A percentile compares a stretch with the other conserved stretches of the same genome.
Evolutionary conservation across 1,139 yeast species (phyloP).

Genomic region (Tardiomyces depauwii): DNA sequence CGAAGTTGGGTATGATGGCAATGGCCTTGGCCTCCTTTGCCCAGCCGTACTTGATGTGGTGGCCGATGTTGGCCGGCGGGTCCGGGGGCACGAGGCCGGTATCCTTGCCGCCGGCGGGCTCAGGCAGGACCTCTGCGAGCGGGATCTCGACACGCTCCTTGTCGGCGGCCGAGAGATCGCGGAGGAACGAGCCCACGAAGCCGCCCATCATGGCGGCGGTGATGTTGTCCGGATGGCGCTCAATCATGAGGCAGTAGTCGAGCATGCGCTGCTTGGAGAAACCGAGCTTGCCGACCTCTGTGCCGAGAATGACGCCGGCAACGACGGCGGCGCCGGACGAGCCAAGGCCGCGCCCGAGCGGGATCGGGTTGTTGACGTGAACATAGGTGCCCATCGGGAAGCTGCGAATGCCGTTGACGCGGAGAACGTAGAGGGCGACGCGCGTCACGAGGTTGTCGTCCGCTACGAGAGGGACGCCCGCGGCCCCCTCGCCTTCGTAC

Average conservation of each 20-base stretch:
- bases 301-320: conserved; percentile 90
- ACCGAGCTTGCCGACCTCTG: conserved; percentile 64
- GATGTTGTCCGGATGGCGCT: conserved; percentile 95
- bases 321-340: conserved; percentile 99
- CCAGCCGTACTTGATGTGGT: conserved; percentile 81
- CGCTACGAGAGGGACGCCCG: conserved; percentile 62
- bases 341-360: conserved; percentile 93
- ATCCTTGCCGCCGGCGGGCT: conserved; percentile 55
- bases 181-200: conserved; percentile 86
- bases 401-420: conserved; percentile 61
- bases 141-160: conserved; percentile 71
- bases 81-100: conserved; percentile 60
- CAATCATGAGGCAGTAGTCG: conserved; percentile 93
- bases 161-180: conserved; percentile 66
- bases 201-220: conserved; percentile 99
- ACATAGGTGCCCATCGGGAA: conserved; percentile 83
- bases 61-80: conserved; percentile 86
- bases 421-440: conserved; percentile 80
- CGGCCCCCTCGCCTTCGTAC: conserved; percentile 73
- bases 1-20: conserved; percentile 87
- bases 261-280: conserved; percentile 72
- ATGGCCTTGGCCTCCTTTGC: conserved; percentile 71
- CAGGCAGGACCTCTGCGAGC: conserved; percentile 71
- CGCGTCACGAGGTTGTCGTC: conserved; percentile 79
- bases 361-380: conserved; percentile 80